Conservation (phyloP, 1,284 basidiomycete species). For the Mrakiaceae sp. region DNA sequence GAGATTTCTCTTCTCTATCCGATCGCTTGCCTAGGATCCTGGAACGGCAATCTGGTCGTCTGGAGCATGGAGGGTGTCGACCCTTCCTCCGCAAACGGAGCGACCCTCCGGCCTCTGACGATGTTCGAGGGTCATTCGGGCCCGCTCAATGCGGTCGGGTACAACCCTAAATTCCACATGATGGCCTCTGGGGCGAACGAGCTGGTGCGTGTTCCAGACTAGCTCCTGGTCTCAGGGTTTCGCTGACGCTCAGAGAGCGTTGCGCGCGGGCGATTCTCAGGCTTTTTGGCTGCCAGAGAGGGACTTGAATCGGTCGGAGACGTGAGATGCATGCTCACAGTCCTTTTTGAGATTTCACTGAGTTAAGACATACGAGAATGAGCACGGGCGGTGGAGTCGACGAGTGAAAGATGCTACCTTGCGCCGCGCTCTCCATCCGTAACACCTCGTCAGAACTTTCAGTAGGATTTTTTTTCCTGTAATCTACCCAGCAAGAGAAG, state of each 20-base stretch:
- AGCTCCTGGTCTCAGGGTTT: slow-evolving; percentile 8
- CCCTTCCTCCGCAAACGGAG: slow-evolving; percentile 39
- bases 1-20: not conserved
- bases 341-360: too few species aligned
- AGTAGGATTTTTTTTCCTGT: not conserved
- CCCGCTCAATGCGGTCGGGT: slow-evolving; percentile 68
- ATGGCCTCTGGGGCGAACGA: slow-evolving; percentile 74
- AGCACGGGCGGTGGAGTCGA: too few species aligned
- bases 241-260: not conserved
- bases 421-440: not conserved
- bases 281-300: slow-evolving; percentile 21
- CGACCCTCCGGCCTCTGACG: slow-evolving; percentile 48
- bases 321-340: too few species aligned
- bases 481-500: not conserved
- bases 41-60: slow-evolving; percentile 63
- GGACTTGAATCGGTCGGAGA: not conserved
- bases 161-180: slow-evolving; percentile 82
- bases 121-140: slow-evolving; percentile 63
- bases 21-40: slow-evolving; percentile 37
- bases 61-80: slow-evolving; percentile 48
- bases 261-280: slow-evolving; percentile 1
- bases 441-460: not conserved
- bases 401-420: too few species aligned
- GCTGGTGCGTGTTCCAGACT: slow-evolving; percentile 46
- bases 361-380: too few species aligned